Conservation (phyloP, 106 monocot genomes). For the Dendrobium huoshanense region DNA sequence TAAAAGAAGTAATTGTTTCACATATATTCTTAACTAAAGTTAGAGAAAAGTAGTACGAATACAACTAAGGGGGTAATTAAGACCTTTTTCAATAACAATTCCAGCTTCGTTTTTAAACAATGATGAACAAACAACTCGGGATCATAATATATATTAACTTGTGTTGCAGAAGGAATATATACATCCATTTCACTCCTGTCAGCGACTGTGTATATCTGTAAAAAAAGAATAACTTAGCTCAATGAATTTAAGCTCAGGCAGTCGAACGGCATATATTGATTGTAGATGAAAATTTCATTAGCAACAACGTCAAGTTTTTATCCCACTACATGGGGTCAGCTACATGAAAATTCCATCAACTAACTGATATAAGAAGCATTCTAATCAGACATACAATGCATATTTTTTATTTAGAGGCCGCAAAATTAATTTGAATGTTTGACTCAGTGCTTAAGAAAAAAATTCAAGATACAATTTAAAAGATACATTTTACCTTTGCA, state of each 20-base stretch:
- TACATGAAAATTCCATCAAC: not conserved
- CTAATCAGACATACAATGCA: not conserved
- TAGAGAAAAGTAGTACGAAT: not conserved
- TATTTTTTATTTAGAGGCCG: not conserved
- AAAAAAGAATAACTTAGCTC: slow-evolving; percentile 6
- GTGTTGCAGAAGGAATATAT: slow-evolving; percentile 50
- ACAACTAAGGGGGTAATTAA: slow-evolving; percentile 1
- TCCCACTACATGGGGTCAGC: too few relatives aligned
- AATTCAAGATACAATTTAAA: slow-evolving; percentile 1
- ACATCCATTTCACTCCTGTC: slow-evolving; percentile 65
- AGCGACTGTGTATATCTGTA: slow-evolving; percentile 59
- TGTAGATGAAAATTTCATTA: not conserved
- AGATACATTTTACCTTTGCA: slow-evolving; percentile 91
- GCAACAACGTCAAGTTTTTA: too few relatives aligned
- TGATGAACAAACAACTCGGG: slow-evolving; percentile 29
- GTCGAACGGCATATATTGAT: not conserved
- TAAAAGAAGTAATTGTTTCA: not conserved
- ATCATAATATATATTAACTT: slow-evolving; percentile 64
- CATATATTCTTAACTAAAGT: not conserved
- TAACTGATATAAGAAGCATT: not conserved
- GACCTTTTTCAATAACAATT: slow-evolving; percentile 42
- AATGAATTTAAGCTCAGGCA: not conserved
- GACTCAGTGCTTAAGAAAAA: not conserved
- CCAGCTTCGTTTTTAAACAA: slow-evolving; percentile 36
- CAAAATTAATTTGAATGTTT: not conserved